These are phyloP conservation scores for Lindgomyces ingoldianus DNA, from an alignment of 495 filamentous ascomycete species.

Conservation along the genomic window DNA sequence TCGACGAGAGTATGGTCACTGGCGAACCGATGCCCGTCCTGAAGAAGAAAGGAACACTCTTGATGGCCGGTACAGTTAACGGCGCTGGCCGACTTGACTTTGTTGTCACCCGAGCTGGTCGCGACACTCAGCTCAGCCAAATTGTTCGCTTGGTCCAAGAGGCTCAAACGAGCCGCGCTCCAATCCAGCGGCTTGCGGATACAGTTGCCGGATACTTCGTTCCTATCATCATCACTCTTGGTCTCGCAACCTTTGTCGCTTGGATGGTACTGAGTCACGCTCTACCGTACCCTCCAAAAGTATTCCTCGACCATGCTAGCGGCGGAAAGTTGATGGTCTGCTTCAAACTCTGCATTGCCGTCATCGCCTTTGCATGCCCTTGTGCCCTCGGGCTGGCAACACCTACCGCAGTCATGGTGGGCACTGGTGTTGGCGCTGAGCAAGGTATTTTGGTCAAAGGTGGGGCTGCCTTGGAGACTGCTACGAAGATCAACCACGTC, in stretches of 20 bases:
- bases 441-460: constrained; percentile 97
- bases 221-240: constrained; percentile 81
- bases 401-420: constrained; percentile 98
- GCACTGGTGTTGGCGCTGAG: constrained; percentile 94
- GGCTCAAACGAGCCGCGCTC: constrained; percentile 90
- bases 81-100: constrained; percentile 89
- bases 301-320: constrained; percentile 77
- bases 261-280: constrained; percentile 97
- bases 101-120: constrained; percentile 85
- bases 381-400: constrained; percentile 93
- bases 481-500: constrained; percentile 86
- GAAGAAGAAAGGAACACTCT: constrained; percentile 73
- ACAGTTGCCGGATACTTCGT: constrained; percentile 92
- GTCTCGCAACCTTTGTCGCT: constrained; percentile 77
- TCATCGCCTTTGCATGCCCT: constrained; percentile 97
- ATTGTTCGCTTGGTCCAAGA: constrained; percentile 97
- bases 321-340: constrained; percentile 96
- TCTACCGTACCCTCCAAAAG: constrained; percentile 74
- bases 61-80: constrained; percentile 98
- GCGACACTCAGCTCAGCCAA: constrained; percentile 94
- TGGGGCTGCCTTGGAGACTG: constrained; percentile 86
- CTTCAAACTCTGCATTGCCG: constrained; percentile 94
- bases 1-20: constrained; percentile 98
- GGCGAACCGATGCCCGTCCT: constrained; percentile 92
- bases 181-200: constrained; percentile 93